phyloP scores from a whole-genome alignment of 78 protist species.

The Parvularia atlantis region DNA sequence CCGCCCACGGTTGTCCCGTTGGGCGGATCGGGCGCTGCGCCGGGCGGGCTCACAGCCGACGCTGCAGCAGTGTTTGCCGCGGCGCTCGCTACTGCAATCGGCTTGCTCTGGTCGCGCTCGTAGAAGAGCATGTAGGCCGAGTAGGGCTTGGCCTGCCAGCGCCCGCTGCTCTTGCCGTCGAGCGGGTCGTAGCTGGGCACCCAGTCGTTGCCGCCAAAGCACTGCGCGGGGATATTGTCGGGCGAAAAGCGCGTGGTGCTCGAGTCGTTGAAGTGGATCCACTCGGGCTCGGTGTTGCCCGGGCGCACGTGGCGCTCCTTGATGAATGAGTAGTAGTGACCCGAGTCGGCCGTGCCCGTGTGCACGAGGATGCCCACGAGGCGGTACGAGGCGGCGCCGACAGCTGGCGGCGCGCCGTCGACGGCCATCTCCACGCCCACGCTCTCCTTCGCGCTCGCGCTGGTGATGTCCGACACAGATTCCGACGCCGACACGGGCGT shows the following conservation, averaged over 20 bases:
- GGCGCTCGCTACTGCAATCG: too few relatives aligned
- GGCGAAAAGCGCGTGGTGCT: slow-evolving; percentile 30
- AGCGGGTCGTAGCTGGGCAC: not conserved
- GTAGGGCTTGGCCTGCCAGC: not conserved
- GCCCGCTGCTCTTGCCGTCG: not conserved
- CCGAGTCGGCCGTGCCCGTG: slow-evolving; percentile 72
- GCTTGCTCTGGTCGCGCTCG: too few relatives aligned
- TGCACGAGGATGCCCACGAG: slow-evolving; percentile 66
- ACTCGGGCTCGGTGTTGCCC: not conserved
- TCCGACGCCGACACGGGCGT: not conserved
- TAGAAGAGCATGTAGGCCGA: slow-evolving; percentile 67
- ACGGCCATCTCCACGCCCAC: not conserved
- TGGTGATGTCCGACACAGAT: too few relatives aligned
- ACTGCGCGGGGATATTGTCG: not conserved
- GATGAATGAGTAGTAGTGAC: slow-evolving; percentile 70
- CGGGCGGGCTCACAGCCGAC: too few relatives aligned
- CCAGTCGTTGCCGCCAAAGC: slow-evolving; percentile 42
- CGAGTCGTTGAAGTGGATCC: slow-evolving; percentile 62
- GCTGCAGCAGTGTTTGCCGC: too few relatives aligned
- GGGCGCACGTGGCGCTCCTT: slow-evolving; percentile 8
- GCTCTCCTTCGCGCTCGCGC: not conserved
- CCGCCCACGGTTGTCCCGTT: too few relatives aligned
- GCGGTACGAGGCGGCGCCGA: slow-evolving; percentile 9
- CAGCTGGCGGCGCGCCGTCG: not conserved
- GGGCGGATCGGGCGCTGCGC: too few relatives aligned